These are phyloP conservation scores for Senna siamea DNA, from an alignment of 306 rosid species.

Conservation along the genomic window DNA sequence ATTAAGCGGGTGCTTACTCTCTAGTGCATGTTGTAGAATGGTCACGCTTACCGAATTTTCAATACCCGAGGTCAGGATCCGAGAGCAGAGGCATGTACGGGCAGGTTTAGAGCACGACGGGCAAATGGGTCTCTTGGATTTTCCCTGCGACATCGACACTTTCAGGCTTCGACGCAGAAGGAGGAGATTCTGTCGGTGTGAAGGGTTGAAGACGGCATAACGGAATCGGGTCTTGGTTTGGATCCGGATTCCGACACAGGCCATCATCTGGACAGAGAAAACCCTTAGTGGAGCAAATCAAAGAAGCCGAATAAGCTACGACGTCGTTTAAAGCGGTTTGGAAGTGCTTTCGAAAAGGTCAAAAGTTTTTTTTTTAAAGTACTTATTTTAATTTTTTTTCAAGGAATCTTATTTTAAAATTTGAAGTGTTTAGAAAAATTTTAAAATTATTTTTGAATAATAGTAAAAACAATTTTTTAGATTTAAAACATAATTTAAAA, in stretches of 20 bases:
- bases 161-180: slow-evolving; percentile 34
- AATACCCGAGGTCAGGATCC: slow-evolving; percentile 52
- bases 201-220: slow-evolving; percentile 8
- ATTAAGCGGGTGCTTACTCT: slow-evolving; percentile 83
- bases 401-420: no score
- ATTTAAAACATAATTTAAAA: no score
- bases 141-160: slow-evolving; percentile 50
- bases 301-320: no score
- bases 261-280: slow-evolving; percentile 13
- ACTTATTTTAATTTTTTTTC: no score
- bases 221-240: slow-evolving; percentile 27
- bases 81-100: slow-evolving; percentile 75
- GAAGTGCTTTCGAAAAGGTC: no score
- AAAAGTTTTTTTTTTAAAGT: no score
- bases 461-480: no score
- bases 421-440: no score
- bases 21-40: slow-evolving; percentile 76
- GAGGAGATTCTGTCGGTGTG: slow-evolving; percentile 6
- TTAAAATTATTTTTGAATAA: no score
- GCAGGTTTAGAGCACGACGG: slow-evolving; percentile 76
- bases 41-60: slow-evolving; percentile 68
- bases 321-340: no score
- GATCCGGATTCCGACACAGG: slow-evolving; percentile 25
- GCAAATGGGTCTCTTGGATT: slow-evolving; percentile 71
- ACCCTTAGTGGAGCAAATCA: no score